Base-by-base conservation (phyloP, 2,329 filamentous ascomycete genomes). In the Aspergillus amoenus region DNA sequence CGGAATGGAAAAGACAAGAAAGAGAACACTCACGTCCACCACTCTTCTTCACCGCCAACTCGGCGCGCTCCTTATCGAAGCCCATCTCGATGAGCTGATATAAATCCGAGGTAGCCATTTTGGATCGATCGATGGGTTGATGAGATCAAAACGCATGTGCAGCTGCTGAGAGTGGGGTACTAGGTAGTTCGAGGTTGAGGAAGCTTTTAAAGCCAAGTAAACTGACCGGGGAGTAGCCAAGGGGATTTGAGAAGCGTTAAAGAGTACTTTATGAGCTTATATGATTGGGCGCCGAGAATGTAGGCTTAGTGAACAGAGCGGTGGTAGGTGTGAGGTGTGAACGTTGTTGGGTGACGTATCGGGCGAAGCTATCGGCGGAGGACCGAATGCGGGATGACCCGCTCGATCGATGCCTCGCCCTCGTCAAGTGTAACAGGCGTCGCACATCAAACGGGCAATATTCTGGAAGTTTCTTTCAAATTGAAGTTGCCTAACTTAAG, bases 1-100 rank as follows among this genome's bases (percentile, higher is more conserved):
- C 15, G 9, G 2, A 37, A 37, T 37, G 34, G 42, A 51, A 7
- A 9, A 9, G 3, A 55, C 30, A n/a, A 40, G 62, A 27, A 22
- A 13, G 42, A 24, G 50, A 40, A 11, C 15, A 79, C 89, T 77
- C 79, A 91, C 92, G 78, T 57, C 89, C 89, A 61, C 92, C 91
- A 12, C 87, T 84, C 70, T 90, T 91, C 77, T 93, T 91, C 63
- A 96, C 81, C 37, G 94, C 94, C 45, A 97, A 78, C 72, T 93
- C 84, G 46, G 91, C 88, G 64, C 90, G 87, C 68, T 91, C 85
- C 68, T 86, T 85, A 63, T 96, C 91, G 70, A 99, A 99, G 75
- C 85, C 85, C 85, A 88, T 88, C 58, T 85, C 84, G 66, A 85
- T 72, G 66, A 88, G 82, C 70, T 82, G 79, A 44, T 86, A 81